Conservation (phyloP, 805 yeast species). For the Ogataea pignaliae region DNA sequence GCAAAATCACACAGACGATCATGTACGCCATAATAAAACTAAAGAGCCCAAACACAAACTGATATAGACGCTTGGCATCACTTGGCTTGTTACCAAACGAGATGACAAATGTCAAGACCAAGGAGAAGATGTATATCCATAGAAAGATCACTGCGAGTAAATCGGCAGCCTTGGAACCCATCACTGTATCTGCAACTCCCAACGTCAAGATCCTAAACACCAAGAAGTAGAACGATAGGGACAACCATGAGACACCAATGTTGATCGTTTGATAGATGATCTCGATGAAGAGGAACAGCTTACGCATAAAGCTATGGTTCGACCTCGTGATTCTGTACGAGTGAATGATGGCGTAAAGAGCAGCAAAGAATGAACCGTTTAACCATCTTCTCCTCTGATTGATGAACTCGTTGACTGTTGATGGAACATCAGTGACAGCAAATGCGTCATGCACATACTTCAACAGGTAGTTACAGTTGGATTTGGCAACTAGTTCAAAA, state of each 20-base stretch:
- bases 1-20: conserved; percentile 70
- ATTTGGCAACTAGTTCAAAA: conserved; percentile 88
- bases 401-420: conserved; percentile 77
- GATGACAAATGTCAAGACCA: conserved; percentile 77
- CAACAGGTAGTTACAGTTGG: conserved; percentile 63
- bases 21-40: conserved; percentile 83
- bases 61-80: conserved; percentile 75
- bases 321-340: conserved; percentile 70
- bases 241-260: conserved; percentile 82
- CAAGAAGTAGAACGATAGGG: conserved; percentile 80
- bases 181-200: conserved; percentile 51
- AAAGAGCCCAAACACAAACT: conserved; percentile 66
- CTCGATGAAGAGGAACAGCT: conserved; percentile 67
- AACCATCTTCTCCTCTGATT: conserved; percentile 95
- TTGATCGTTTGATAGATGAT: conserved; percentile 72
- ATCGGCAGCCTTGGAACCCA: conserved; percentile 58
- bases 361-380: conserved; percentile 95
- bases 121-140: conserved; percentile 79
- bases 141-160: conserved; percentile 71
- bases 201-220: conserved; percentile 84
- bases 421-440: conserved; percentile 96
- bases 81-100: conserved; percentile 93
- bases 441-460: conserved; percentile 81
- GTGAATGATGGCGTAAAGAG: conserved; percentile 78
- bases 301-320: conserved; percentile 65